These are phyloP conservation scores for Madurella fahalii DNA, from an alignment of 2,329 filamentous ascomycete species.

Conservation along the genomic window DNA sequence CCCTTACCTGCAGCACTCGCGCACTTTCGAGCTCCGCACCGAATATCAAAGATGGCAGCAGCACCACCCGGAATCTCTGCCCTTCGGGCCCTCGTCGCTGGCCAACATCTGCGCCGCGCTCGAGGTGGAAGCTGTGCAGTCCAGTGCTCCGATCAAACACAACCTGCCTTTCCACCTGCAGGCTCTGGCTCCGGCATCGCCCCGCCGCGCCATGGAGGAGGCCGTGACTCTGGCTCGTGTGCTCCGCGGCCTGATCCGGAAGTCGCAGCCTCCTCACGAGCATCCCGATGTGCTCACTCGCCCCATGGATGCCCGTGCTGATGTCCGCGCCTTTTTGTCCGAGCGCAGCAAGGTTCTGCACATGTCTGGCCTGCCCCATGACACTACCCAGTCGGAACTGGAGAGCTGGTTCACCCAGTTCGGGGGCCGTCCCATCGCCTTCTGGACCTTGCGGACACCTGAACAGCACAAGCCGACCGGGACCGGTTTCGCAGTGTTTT, in stretches of 20 bases:
- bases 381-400: slow-evolving; percentile 96
- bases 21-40: slow-evolving; percentile 92
- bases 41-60: slow-evolving; percentile 99
- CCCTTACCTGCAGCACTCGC: slow-evolving; percentile 94
- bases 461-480: slow-evolving; percentile 99
- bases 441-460: slow-evolving; percentile 96
- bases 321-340: slow-evolving; percentile 91
- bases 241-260: slow-evolving; percentile 85
- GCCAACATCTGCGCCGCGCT: slow-evolving; percentile 97
- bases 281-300: slow-evolving; percentile 92
- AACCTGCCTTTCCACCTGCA: slow-evolving; percentile 97
- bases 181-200: slow-evolving; percentile 89
- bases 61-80: slow-evolving; percentile 94
- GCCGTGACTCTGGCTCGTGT: slow-evolving; percentile 91
- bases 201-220: slow-evolving; percentile 95
- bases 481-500: slow-evolving; percentile 96
- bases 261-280: slow-evolving; percentile 89
- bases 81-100: slow-evolving; percentile 91
- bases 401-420: slow-evolving; percentile 99
- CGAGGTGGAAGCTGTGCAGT: slow-evolving; percentile 96
- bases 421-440: slow-evolving; percentile 93
- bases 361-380: slow-evolving; percentile 94
- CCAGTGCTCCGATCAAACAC: slow-evolving; percentile 96
- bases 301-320: slow-evolving; percentile 93
- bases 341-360: slow-evolving; percentile 98